phyloP scores from a whole-genome alignment of 208 protist genomes.

The Trypanosoma boissoni region DNA sequence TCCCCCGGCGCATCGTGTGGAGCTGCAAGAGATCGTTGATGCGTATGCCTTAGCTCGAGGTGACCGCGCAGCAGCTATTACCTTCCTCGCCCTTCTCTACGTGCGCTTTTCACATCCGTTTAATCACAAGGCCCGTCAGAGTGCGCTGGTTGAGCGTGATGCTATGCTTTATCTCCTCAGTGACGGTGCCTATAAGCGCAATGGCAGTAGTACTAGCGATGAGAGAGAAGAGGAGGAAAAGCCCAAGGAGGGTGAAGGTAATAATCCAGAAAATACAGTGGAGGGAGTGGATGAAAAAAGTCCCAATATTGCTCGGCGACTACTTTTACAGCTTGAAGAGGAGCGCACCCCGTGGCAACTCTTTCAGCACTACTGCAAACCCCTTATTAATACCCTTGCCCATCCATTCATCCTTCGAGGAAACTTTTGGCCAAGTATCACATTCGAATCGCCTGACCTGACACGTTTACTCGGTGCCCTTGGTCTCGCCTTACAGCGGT shows the following conservation, averaged over 20 bases:
- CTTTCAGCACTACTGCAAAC: slow-evolving; percentile 81
- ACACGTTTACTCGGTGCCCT: slow-evolving; percentile 68
- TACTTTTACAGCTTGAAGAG: slow-evolving; percentile 67
- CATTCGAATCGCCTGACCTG: slow-evolving; percentile 81
- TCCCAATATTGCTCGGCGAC: slow-evolving; percentile 10
- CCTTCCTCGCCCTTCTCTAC: slow-evolving; percentile 83
- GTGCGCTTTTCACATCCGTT: slow-evolving; percentile 86
- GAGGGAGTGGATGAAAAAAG: slow-evolving; percentile 32
- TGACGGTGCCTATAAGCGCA: slow-evolving; percentile 27
- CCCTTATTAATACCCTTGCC: slow-evolving; percentile 64
- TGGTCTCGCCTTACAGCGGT: slow-evolving; percentile 76
- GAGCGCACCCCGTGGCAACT: slow-evolving; percentile 88
- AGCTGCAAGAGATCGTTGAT: slow-evolving; percentile 75
- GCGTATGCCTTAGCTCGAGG: slow-evolving; percentile 67
- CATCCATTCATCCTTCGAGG: slow-evolving; percentile 84
- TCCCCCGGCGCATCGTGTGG: slow-evolving; percentile 35
- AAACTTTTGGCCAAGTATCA: slow-evolving; percentile 84
- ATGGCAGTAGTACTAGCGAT: background rate
- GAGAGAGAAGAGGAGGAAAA: background rate
- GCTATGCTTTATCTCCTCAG: slow-evolving; percentile 75
- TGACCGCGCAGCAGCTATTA: slow-evolving; percentile 58
- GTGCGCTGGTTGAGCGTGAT: slow-evolving; percentile 55
- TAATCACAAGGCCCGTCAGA: slow-evolving; percentile 79
- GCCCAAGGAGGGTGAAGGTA: background rate
- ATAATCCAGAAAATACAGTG: slow-evolving; percentile 4